A percentile compares a stretch with the other conserved stretches of the same genome.
These are phyloP conservation scores for Solanum ossicruentum DNA, from an alignment of 257 asterid genomes.

Conservation along the genomic window DNA sequence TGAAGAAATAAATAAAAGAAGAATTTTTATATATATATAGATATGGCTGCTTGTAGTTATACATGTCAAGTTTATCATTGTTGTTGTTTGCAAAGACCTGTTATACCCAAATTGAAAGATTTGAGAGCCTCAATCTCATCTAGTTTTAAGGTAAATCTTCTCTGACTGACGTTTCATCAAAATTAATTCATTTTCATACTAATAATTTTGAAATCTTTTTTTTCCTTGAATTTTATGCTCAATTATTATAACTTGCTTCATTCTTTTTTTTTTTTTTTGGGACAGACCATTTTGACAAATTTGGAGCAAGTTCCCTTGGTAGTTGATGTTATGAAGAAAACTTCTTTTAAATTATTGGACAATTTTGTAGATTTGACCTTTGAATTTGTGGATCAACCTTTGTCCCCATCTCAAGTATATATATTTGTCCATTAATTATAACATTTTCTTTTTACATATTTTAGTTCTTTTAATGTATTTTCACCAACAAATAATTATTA, in stretches of 20 bases:
- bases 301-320: not conserved
- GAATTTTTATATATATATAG: not conserved
- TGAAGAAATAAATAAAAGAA: not conserved
- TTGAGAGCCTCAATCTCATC: not conserved
- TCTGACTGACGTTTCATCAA: not conserved
- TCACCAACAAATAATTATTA: not conserved
- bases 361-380: not conserved
- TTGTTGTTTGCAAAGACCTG: not conserved
- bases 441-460: not conserved
- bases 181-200: not conserved
- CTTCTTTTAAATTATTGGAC: not conserved
- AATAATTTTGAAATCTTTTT: fast-evolving
- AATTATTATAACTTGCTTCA: not conserved
- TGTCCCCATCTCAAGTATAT: not conserved
- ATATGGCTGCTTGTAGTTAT: not conserved
- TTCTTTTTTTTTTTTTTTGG: not conserved
- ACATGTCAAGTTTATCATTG: not conserved
- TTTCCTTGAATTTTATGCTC: not conserved
- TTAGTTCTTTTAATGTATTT: not conserved
- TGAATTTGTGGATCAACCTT: not conserved
- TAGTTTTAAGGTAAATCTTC: not conserved
- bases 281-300: not conserved
- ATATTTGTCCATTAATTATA: not conserved
- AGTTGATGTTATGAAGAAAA: not conserved
- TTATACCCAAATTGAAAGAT: not conserved